Base-by-base conservation (phyloP, 768 basidiomycete genomes). In the Amanita brunnescens region DNA sequence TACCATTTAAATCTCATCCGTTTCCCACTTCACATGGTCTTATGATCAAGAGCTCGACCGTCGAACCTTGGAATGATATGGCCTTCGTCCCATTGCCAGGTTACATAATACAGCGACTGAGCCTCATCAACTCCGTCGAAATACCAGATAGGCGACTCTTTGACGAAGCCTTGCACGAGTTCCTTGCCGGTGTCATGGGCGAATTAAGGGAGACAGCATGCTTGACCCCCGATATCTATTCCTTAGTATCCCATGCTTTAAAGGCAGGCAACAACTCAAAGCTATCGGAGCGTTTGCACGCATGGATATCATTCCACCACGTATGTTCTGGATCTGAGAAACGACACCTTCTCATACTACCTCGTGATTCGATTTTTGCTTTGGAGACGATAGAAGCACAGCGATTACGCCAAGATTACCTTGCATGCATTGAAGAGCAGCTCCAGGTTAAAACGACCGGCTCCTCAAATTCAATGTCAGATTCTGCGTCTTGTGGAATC, bases 61-160 rank as follows among this genome's bases (percentile, higher is more conserved):
- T 81, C 48, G 76, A 82, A 56, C 78, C 80, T 3, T 86, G 85
- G 85, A 62, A 57, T 43, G 74, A 83, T 55, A 71, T 75, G 2
- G 64, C 73, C 8, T 85, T 85, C 58, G 70, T 76, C 21, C 76
- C 82, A 2, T 77, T 87, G 45, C 84, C 83, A 2, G 70, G 77
- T 43, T 61, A 66, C 55, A 70, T 87, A 52, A 58, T 76, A 56
- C 66, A 83, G 62, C 64, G 77, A 58, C 73, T 93, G 59, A 65
- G 63, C 43, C 69, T 68, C 21, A 68, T 80, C 39, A 76, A 74
- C 58, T 70, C 75, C 18, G 69, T 73, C 35, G 81, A 84, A 58
- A 79, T 85, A 75, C 84, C 85, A 3, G 68, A 66, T 40, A 72
- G 80, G 33, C 67, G 67, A 21, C 67, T 67, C 14, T 85, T 80